Evolutionary conservation across 805 yeast genomes (phyloP).

Genomic region (Alloascoidea africana): DNA sequence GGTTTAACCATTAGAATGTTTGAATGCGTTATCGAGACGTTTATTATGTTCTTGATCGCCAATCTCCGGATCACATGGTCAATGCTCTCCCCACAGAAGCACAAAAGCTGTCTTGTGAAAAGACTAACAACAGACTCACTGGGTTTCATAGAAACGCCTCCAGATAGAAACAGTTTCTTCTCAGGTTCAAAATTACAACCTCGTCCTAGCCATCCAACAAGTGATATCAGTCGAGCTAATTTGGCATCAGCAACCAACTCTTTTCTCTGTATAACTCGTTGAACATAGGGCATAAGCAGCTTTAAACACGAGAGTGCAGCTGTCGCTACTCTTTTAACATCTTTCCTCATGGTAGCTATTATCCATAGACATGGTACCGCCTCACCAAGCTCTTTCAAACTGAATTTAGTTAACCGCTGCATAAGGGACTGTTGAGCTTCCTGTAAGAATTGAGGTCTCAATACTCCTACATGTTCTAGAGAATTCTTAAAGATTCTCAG

Average conservation of each 20-base stretch:
- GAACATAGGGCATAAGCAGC: constrained; percentile 31
- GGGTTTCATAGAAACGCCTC: constrained; percentile 26
- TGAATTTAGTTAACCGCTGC: constrained; percentile 42
- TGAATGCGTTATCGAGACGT: constrained; percentile 47
- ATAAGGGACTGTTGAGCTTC: constrained; percentile 37
- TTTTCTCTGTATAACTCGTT: constrained; percentile 11
- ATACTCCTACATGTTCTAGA: constrained; percentile 25
- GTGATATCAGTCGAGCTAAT: constrained; percentile 38
- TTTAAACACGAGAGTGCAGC: constrained; percentile 51
- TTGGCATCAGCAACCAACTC: constrained; percentile 22
- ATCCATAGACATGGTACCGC: constrained; percentile 61
- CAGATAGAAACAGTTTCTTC: constrained; percentile 21
- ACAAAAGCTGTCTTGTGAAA: constrained; percentile 40
- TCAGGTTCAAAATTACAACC: constrained; percentile 44
- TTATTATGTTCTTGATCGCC: constrained; percentile 42
- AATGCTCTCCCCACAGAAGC: constrained; percentile 27
- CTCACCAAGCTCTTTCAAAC: constrained; percentile 44
- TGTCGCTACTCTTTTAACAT: constrained; percentile 33
- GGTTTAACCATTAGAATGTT: constrained; percentile 46
- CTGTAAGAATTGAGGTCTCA: constrained; percentile 34
- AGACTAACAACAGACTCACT: constrained; percentile 44
- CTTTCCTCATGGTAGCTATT: constrained; percentile 30
- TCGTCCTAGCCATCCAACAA: constrained; percentile 60
- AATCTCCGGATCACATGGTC: constrained; percentile 26
- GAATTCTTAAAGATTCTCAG: constrained; percentile 38